These are phyloP conservation scores for Umbelopsis vinacea DNA, from an alignment of 192 early-diverging fungal species.

Conservation along the genomic window DNA sequence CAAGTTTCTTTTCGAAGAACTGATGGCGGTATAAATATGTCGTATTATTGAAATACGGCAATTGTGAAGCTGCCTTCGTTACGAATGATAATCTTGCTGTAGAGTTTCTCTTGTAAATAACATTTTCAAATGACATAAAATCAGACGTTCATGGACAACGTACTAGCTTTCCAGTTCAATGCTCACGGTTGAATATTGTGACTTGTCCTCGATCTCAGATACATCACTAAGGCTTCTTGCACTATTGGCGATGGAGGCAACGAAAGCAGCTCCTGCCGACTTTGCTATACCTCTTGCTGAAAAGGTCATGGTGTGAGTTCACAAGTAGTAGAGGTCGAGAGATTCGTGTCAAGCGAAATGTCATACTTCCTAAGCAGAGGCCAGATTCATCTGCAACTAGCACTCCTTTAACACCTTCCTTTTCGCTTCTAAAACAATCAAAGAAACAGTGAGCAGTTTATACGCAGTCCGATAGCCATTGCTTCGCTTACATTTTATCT, in stretches of 20 bases:
- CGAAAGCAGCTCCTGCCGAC: conserved; percentile 27
- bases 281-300: conserved; percentile 31
- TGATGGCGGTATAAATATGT: not conserved
- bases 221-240: conserved; percentile 14
- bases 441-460: not conserved
- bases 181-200: conserved; percentile 32
- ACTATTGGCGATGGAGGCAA: conserved; percentile 28
- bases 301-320: not conserved
- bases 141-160: not conserved
- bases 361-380: conserved; percentile 33
- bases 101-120: not conserved
- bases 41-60: conserved; percentile 26
- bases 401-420: conserved; percentile 35
- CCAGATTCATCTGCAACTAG: conserved; percentile 31
- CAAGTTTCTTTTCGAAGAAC: conserved; percentile 5
- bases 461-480: not conserved
- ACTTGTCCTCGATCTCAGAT: conserved; percentile 23
- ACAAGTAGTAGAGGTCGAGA: not conserved
- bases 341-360: not conserved
- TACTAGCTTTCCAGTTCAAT: conserved; percentile 37
- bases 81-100: conserved; percentile 31
- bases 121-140: not conserved
- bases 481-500: conserved; percentile 10
- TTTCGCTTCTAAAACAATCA: conserved; percentile 19
- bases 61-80: conserved; percentile 40